Conservation (phyloP, 345 rosid genomes). For the Brassica carinata region DNA sequence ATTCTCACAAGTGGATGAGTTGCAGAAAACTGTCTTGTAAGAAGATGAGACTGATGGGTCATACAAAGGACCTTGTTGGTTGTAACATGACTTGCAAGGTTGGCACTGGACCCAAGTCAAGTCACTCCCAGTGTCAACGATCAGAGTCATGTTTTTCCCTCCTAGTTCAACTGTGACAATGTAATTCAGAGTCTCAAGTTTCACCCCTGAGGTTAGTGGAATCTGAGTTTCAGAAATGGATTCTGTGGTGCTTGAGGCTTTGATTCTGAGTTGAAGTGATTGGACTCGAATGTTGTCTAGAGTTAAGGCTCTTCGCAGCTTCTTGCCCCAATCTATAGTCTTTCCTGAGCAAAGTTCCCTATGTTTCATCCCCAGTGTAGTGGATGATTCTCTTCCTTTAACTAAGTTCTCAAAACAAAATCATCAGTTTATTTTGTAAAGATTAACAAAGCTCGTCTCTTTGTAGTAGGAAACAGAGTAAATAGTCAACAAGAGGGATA, state of each 20-base stretch:
- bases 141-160: constrained; percentile 57
- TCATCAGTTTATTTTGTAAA: background rate
- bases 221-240: constrained; percentile 41
- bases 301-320: constrained; percentile 52
- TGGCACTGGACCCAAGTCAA: constrained; percentile 95
- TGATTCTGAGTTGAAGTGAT: constrained; percentile 57
- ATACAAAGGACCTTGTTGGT: constrained; percentile 73
- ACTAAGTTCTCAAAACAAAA: constrained; percentile 47
- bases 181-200: constrained; percentile 72
- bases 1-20: constrained; percentile 68
- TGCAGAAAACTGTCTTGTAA: constrained; percentile 56
- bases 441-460: no score
- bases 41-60: constrained; percentile 67
- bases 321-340: constrained; percentile 54
- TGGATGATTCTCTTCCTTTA: constrained; percentile 57
- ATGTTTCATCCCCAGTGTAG: constrained; percentile 77
- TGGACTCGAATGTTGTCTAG: constrained; percentile 56
- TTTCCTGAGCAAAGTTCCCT: constrained; percentile 54
- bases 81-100: constrained; percentile 74
- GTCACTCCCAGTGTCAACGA: constrained; percentile 96
- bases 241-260: constrained; percentile 36
- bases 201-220: constrained; percentile 66
- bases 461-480: constrained; percentile 1
- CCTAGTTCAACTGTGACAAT: constrained; percentile 65
- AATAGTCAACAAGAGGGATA: background rate